Evolutionary conservation across 495 filamentous ascomycete genomes (phyloP).

Genomic region (Chaetomium cochliodes): DNA sequence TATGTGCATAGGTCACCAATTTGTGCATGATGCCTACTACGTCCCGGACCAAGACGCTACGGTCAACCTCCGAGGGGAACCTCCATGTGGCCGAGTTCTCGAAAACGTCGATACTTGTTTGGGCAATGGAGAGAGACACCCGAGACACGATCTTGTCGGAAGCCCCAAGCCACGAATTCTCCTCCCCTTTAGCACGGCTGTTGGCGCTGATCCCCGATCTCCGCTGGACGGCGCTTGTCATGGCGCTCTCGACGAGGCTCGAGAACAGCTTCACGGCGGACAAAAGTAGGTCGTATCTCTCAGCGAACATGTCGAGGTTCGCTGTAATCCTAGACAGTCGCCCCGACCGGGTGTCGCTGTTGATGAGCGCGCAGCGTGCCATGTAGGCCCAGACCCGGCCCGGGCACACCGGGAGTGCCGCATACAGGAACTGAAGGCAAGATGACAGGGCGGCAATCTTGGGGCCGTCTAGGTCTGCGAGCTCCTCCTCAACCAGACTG

Average conservation of each 20-base stretch:
- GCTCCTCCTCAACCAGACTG: constrained; percentile 62
- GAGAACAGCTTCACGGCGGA: constrained; percentile 71
- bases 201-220: constrained; percentile 55
- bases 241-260: constrained; percentile 70
- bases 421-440: constrained; percentile 76
- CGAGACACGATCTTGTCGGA: constrained; percentile 74
- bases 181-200: constrained; percentile 51
- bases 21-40: constrained; percentile 67
- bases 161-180: constrained; percentile 65
- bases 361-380: constrained; percentile 72
- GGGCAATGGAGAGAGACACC: constrained; percentile 67
- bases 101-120: constrained; percentile 73
- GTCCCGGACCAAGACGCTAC: constrained; percentile 52
- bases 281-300: constrained; percentile 73
- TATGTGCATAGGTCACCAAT: constrained; percentile 68
- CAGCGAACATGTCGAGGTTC: constrained; percentile 69
- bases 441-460: constrained; percentile 64
- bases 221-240: constrained; percentile 67
- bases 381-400: constrained; percentile 87
- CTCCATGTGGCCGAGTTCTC: constrained; percentile 81
- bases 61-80: constrained; percentile 65
- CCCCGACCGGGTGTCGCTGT: constrained; percentile 67
- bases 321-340: constrained; percentile 71
- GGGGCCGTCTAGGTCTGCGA: constrained; percentile 47
- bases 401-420: constrained; percentile 67